These are phyloP conservation scores for Gautieria morchelliformis DNA, from an alignment of 768 basidiomycete species.

Conservation along the genomic window DNA sequence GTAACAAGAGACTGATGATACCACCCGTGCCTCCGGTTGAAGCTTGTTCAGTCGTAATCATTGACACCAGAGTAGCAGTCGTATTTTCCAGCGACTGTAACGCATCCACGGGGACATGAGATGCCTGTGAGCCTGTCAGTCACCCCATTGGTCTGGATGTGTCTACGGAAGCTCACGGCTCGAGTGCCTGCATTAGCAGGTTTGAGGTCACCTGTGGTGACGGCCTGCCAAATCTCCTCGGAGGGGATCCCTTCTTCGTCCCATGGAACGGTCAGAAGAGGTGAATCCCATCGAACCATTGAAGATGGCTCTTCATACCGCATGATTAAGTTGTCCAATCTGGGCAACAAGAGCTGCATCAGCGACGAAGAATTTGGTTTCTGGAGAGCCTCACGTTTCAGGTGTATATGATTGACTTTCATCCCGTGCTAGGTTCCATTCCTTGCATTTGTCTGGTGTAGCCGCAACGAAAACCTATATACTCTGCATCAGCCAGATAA, in stretches of 20 bases:
- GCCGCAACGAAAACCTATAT: constrained; percentile 66
- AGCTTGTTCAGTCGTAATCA: constrained; percentile 57
- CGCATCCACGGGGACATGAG: constrained; percentile 81
- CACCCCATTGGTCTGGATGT: neutral
- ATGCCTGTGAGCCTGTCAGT: constrained; percentile 36
- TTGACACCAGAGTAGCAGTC: constrained; percentile 57
- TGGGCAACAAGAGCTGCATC: constrained; percentile 20
- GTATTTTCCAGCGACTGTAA: constrained; percentile 79
- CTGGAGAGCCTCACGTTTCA: constrained; percentile 53
- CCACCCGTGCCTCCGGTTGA: constrained; percentile 40
- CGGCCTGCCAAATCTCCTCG: constrained; percentile 68
- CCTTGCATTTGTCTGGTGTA: constrained; percentile 61
- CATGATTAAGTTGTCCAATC: constrained; percentile 77
- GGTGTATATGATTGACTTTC: constrained; percentile 45
- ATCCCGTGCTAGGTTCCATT: constrained; percentile 57
- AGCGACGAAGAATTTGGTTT: neutral
- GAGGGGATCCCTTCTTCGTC: constrained; percentile 56
- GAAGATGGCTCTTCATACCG: constrained; percentile 95
- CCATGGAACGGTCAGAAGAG: constrained; percentile 79
- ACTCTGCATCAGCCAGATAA: constrained; percentile 13
- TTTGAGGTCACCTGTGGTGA: constrained; percentile 72
- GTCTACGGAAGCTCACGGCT: constrained; percentile 37
- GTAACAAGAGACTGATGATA: constrained; percentile 38
- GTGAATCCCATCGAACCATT: constrained; percentile 98
- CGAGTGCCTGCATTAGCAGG: constrained; percentile 82